Base-by-base conservation (phyloP, 257 asterid species). In the Solanum microdontum region DNA sequence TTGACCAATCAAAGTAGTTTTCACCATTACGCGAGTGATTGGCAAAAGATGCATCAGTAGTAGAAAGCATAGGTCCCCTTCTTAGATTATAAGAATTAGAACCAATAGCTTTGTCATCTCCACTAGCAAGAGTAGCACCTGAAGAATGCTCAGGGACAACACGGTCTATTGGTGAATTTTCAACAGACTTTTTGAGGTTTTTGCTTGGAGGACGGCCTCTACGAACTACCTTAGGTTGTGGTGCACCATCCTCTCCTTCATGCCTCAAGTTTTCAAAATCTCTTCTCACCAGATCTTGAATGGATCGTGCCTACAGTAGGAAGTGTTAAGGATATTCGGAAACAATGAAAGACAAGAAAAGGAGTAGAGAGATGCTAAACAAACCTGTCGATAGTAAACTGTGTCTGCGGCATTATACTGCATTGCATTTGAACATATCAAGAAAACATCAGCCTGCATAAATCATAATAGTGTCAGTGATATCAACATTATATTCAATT, bases 171-270 rank as follows among this genome's bases (percentile, higher is more conserved):
- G 95, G 97, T 58, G 97, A 91, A 6, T 91, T 88, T 45, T 93
- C 98, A 7, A 89, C 69, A 86, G 91, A 28, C 91, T 93, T 95
- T 89, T 94, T 95, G 88, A 90, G 87, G 92, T 90, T 95, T 90
- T 96, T 97, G 88, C 90, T 89, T 7, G 99, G 99, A 24, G 99
- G 99, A 87, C 99, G 91, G 87, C 99, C 99, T 91, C 99, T 93
- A 60, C 99, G 92, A 58, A 97, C 99, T 33, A 97, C 93, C 92
- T 95, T 97, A 3, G 98, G 98, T 88, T 93, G 98, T 77, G 98
- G 99, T 84, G 91, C 97, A 84, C 99, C 99, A 88, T 95, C 88
- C 86, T 93, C 98, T 55, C 99, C 99, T 89, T 94, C 98, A 69
- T 93, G 96, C 94, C 92, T 93, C 88, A 97, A 91, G 90, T 97